phyloP scores from a whole-genome alignment of 2,329 filamentous ascomycete species.

The Rhynchosporium agropyri region DNA sequence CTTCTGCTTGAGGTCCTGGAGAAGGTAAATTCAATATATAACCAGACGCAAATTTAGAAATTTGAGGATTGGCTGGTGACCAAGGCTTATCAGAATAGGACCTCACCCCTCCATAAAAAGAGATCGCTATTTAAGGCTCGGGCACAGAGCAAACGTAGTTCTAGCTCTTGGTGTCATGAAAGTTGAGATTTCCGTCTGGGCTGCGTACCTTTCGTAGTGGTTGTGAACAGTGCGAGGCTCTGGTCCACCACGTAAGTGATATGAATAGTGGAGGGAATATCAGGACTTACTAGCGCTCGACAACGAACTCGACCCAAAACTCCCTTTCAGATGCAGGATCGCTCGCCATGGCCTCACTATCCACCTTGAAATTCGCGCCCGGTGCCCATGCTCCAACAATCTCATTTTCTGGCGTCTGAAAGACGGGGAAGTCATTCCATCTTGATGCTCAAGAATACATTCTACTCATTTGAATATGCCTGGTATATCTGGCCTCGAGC shows the following conservation, averaged over 20 bases:
- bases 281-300: conserved; percentile 18
- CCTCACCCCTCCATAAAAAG: conserved; percentile 15
- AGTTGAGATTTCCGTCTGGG: not conserved
- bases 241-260: conserved; percentile 7
- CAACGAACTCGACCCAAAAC: conserved; percentile 4
- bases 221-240: conserved; percentile 18
- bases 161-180: conserved; percentile 15
- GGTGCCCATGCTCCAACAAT: not conserved
- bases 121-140: conserved; percentile 3
- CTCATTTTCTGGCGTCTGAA: not conserved
- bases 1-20: conserved; percentile 25
- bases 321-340: not conserved
- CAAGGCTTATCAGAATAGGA: conserved; percentile 26
- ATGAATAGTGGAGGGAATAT: not conserved
- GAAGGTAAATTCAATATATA: conserved; percentile 27
- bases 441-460: not conserved
- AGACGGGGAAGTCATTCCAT: conserved; percentile 6
- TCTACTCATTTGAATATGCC: conserved; percentile 16
- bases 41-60: conserved; percentile 21
- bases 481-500: not conserved
- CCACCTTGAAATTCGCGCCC: not conserved
- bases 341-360: not conserved
- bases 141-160: conserved; percentile 15
- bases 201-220: conserved; percentile 8
- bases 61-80: conserved; percentile 26